Conservation (phyloP, 2,329 filamentous ascomycete genomes). For the Beauveria scarabaeidicola region DNA sequence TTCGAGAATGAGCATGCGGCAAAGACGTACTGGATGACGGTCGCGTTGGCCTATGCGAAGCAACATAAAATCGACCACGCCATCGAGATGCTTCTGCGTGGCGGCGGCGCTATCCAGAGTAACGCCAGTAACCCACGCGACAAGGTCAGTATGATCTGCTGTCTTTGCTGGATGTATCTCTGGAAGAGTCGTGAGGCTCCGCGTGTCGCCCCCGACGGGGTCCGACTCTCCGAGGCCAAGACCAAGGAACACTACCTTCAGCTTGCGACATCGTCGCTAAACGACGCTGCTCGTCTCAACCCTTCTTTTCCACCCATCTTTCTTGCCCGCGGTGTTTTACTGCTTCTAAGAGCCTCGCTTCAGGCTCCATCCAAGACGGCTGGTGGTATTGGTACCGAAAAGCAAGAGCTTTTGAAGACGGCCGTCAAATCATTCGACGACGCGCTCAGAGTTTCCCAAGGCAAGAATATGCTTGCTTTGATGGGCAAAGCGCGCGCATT, state of each 20-base stretch:
- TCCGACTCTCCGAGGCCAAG: conserved; percentile 61
- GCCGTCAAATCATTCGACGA: conserved; percentile 94
- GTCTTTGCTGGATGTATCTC: conserved; percentile 84
- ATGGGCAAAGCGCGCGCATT: conserved; percentile 82
- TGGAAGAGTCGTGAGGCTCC: conserved; percentile 79
- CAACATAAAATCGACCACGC: conserved; percentile 85
- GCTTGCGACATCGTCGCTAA: conserved; percentile 80
- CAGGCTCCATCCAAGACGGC: conserved; percentile 65
- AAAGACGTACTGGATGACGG: conserved; percentile 96
- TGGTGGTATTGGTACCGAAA: conserved; percentile 60
- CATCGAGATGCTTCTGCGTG: conserved; percentile 65
- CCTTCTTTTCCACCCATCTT: conserved; percentile 87
- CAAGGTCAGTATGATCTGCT: conserved; percentile 74
- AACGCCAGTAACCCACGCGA: conserved; percentile 68
- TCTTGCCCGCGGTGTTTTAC: conserved; percentile 81
- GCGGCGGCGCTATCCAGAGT: conserved; percentile 60
- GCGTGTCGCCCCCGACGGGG: conserved; percentile 52
- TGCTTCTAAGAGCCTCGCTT: conserved; percentile 78
- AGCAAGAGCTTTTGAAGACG: conserved; percentile 70
- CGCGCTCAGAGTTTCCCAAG: conserved; percentile 73
- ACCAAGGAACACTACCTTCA: conserved; percentile 93
- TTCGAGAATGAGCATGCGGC: conserved; percentile 90
- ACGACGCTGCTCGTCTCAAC: conserved; percentile 91
- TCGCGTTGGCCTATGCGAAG: conserved; percentile 92
- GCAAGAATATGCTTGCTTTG: conserved; percentile 84